Conservation (phyloP, 2,329 filamentous ascomycete genomes). For the Beauveria sp. region DNA sequence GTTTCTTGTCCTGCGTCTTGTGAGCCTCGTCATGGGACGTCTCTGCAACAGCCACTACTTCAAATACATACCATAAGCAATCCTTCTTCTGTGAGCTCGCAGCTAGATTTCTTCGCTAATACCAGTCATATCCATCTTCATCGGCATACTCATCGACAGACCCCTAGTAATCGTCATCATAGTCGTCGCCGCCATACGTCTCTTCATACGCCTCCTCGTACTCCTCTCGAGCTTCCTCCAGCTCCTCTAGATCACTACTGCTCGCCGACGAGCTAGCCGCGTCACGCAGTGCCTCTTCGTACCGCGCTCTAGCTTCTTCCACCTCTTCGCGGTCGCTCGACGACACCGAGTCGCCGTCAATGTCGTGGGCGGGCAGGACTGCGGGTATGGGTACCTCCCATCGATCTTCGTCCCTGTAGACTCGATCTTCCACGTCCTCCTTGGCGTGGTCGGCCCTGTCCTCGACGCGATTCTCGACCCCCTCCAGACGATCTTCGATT, state of each 20-base stretch:
- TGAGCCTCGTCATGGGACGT: no score
- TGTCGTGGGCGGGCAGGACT: constrained; percentile 20
- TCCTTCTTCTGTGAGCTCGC: not conserved
- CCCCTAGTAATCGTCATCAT: not conserved
- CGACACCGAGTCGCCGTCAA: constrained; percentile 34
- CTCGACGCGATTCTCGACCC: constrained; percentile 1
- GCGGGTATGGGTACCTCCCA: not conserved
- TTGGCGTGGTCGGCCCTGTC: not conserved
- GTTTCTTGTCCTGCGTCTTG: no score
- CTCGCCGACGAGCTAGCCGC: constrained; percentile 36
- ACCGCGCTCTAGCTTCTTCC: constrained; percentile 34
- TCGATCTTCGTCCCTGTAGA: not conserved
- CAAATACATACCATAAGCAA: not conserved
- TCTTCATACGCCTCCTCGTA: constrained; percentile 44
- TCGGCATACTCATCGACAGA: not conserved
- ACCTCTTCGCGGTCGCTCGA: constrained; percentile 35
- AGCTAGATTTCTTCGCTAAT: not conserved
- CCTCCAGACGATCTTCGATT: constrained; percentile 7
- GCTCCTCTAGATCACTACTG: constrained; percentile 44
- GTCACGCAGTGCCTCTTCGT: constrained; percentile 34
- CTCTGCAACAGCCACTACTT: not conserved
- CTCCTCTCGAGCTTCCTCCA: constrained; percentile 44
- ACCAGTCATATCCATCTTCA: not conserved
- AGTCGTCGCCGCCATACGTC: constrained; percentile 23
- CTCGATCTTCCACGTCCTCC: not conserved